Conservation (phyloP, 352 stramenopile species). For the Phytopythium ostracodes region DNA sequence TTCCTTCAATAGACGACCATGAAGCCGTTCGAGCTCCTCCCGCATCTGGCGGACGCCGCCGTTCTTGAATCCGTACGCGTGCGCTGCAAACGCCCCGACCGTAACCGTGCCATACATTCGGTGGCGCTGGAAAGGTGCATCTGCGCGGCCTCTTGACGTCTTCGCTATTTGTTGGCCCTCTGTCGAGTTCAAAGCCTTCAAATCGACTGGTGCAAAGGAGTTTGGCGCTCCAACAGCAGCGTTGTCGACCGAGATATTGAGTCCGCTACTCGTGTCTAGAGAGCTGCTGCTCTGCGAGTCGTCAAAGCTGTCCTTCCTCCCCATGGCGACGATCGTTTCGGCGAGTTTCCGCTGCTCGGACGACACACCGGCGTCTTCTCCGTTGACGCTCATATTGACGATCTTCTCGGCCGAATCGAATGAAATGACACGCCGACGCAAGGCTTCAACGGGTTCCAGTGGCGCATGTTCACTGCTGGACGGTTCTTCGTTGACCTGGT, state of each 20-base stretch:
- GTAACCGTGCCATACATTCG: conserved; percentile 79
- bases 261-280: background rate
- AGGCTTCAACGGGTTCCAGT: conserved; percentile 52
- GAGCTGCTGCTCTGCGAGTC: conserved; percentile 6
- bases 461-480: conserved; percentile 10
- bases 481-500: conserved; percentile 12
- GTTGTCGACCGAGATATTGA: conserved; percentile 19
- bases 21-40: conserved; percentile 54
- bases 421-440: conserved; percentile 65
- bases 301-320: conserved; percentile 17
- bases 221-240: background rate
- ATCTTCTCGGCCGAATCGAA: conserved; percentile 77
- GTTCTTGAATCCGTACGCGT: conserved; percentile 81
- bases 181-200: background rate
- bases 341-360: conserved; percentile 62
- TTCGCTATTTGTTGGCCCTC: background rate
- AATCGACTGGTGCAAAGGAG: background rate
- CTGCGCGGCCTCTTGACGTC: conserved; percentile 11
- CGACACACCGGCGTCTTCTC: conserved; percentile 29
- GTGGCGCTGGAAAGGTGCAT: conserved; percentile 44
- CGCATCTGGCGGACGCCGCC: conserved; percentile 76
- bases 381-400: conserved; percentile 49
- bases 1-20: conserved; percentile 44
- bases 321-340: conserved; percentile 71
- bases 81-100: conserved; percentile 77